Evolutionary conservation across 352 stramenopile genomes (phyloP), one percentile per base, ranked within the genome.

Genomic region (Sclerospora graminicola): DNA sequence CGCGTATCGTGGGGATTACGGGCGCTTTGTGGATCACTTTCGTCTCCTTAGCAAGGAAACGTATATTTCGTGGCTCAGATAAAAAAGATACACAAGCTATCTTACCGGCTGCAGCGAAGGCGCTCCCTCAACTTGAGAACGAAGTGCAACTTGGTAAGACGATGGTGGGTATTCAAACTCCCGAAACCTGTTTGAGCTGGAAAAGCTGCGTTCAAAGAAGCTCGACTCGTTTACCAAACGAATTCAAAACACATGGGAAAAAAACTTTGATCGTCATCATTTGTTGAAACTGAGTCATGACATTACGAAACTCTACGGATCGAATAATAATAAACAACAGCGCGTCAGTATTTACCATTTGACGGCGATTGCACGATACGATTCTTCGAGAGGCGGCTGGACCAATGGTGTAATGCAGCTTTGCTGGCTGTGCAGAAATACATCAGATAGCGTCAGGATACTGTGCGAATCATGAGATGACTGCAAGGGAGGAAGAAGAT

Each of bases 91-190:
- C 75, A 0, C 82, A 92, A 51, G 67, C 74, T 14, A 87, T 95
- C 40, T 53, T 95, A 4, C 67, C 77, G 0, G 59, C 74, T n/a
- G 85, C 81, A 3, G 72, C 78, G 1, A 91, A 88, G 33, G 43
- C 57, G 0, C 60, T 85, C 1, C 75, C 70, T 7, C 68, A 86
- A 11, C 56, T 91, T n/a, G 74, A 89, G 37, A 64, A 57, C 2
- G 81, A 95, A 50, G 80, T 86, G 15, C 82, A 96, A 45, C 64
- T 94, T 15, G 86, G 86, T 39, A 90, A 94, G 46, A 73, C 78
- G 3, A 96, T 95, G 78, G 65, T 96, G 13, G 95, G 95, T 36
- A 92, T 96, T 35, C 80, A 89, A 38, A 89, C 79, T 4, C 84
- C 85, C 0, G 82, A 94, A 54, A 90, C 70, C 3, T 92, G 93